Conservation (phyloP, 371 early-diverging fungal species). For the Entomophthora muscae region DNA sequence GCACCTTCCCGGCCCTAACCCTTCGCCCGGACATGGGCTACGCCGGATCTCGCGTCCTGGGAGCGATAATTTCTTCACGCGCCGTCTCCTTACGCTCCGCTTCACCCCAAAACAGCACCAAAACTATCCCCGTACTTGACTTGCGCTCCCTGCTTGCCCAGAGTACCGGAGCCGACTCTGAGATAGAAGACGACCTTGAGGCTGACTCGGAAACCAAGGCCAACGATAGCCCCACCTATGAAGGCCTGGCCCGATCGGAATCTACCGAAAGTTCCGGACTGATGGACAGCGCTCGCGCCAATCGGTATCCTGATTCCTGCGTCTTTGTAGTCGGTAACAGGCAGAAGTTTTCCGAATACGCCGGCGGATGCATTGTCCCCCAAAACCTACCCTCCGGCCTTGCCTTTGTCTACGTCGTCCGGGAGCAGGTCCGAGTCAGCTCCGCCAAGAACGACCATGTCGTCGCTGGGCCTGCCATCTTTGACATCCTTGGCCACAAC, state of each 20-base stretch:
- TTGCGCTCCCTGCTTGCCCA: not conserved
- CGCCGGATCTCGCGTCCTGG: not conserved
- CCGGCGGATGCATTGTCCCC: not conserved
- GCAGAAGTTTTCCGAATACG: not conserved
- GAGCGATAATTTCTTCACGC: not conserved
- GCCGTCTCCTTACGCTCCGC: no score
- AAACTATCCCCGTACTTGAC: no score
- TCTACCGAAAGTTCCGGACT: no score
- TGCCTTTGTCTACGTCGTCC: not conserved
- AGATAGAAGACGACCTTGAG: not conserved
- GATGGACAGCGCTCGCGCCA: not conserved
- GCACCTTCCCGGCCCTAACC: not conserved
- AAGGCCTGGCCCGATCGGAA: not conserved
- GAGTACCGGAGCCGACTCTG: not conserved
- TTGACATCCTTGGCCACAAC: no score
- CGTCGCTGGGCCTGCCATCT: not conserved
- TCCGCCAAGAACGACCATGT: not conserved
- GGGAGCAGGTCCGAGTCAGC: not conserved
- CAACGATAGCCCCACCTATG: not conserved
- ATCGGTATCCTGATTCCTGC: not conserved
- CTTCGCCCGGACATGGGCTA: not conserved
- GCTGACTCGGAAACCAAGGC: not conserved
- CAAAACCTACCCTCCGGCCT: not conserved
- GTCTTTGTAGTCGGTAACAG: not conserved
- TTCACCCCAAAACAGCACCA: no score